phyloP scores from a whole-genome alignment of 805 yeast species.

The Henningerozyma blattae region DNA sequence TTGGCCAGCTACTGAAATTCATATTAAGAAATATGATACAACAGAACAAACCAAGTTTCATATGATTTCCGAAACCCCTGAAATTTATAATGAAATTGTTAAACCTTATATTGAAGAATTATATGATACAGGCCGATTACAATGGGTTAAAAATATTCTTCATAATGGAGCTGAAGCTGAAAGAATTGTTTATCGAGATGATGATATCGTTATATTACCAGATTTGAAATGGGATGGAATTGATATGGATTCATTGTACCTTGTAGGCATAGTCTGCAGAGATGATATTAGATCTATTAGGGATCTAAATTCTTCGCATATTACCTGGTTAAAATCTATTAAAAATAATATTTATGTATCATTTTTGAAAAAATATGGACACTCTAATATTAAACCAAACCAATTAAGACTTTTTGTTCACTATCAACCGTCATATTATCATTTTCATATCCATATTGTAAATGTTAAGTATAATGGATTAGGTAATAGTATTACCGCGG shows the following conservation, averaged over 20 bases:
- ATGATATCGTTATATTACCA: constrained; percentile 74
- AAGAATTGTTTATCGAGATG: constrained; percentile 45
- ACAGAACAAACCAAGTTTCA: constrained; percentile 41
- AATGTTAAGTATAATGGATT: constrained; percentile 58
- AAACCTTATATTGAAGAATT: constrained; percentile 67
- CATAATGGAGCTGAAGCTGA: constrained; percentile 79
- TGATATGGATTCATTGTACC: constrained; percentile 55
- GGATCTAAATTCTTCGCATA: constrained; percentile 52
- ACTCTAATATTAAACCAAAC: constrained; percentile 31
- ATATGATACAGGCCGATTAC: constrained; percentile 57
- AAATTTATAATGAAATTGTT: constrained; percentile 47
- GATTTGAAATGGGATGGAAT: constrained; percentile 96
- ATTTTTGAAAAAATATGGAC: constrained; percentile 36
- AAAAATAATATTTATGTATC: constrained; percentile 32
- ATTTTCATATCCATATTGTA: constrained; percentile 87
- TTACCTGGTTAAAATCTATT: constrained; percentile 42
- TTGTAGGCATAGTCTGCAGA: constrained; percentile 65
- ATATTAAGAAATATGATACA: constrained; percentile 54
- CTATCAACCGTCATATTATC: constrained; percentile 94
- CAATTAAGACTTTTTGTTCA: constrained; percentile 73
- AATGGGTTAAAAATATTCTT: constrained; percentile 87
- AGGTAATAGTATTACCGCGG: constrained; percentile 57
- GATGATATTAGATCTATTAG: constrained; percentile 62
- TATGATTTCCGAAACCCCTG: constrained; percentile 71
- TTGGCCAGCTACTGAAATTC: constrained; percentile 83